These are phyloP conservation scores for Voacanga thouarsii DNA, from an alignment of 257 asterid genomes.

Conservation along the genomic window DNA sequence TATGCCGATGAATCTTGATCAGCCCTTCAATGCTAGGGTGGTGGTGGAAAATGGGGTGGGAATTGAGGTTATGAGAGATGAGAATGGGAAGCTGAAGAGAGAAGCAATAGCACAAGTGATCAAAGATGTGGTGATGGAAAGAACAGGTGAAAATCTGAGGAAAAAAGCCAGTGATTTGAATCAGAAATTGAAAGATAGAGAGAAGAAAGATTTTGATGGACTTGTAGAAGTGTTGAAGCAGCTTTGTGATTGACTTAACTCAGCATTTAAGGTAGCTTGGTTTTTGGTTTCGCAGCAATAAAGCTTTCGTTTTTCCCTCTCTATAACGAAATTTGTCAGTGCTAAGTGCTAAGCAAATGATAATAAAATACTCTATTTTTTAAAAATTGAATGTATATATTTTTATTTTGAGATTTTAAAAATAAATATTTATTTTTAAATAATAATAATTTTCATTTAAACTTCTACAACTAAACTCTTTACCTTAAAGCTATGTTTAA, in stretches of 20 bases:
- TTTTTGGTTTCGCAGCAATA: no score
- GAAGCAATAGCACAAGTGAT: neutral
- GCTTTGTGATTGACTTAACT: neutral
- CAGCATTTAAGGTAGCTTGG: no score
- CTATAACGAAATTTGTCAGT: no score
- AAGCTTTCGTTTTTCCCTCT: no score
- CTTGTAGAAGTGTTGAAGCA: neutral
- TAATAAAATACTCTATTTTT: no score
- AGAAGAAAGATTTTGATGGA: neutral
- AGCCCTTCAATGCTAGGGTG: slow-evolving; percentile 1
- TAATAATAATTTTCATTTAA: no score
- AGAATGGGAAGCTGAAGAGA: neutral
- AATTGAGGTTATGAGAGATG: neutral
- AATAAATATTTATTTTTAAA: no score
- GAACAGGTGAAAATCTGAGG: neutral
- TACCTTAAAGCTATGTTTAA: no score
- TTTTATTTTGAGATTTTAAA: no score
- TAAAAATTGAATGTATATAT: no score
- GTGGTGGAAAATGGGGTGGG: slow-evolving; percentile 1
- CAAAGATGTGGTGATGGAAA: neutral
- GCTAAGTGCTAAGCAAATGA: no score
- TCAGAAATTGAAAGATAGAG: neutral
- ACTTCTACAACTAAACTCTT: no score
- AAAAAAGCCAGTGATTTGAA: neutral
- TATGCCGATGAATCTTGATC: neutral